Evolutionary conservation across 1,284 basidiomycete genomes (phyloP).

Genomic region (Boletus austroedulis): DNA sequence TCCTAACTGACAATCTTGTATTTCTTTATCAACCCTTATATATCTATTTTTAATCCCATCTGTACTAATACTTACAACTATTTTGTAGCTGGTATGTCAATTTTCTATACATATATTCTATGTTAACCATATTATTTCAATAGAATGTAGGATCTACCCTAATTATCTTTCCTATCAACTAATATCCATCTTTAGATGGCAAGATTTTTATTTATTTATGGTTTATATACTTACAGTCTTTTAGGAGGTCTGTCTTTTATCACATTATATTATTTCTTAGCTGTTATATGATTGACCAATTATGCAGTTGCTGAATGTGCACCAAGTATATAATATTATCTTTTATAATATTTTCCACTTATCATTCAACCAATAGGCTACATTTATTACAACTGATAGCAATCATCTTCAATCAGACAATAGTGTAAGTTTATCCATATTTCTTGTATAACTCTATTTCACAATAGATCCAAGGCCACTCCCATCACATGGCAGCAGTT

Average conservation of each 20-base stretch:
- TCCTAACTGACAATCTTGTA: no score
- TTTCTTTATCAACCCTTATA: no score
- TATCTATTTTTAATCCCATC: no score
- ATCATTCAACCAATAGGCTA: not conserved
- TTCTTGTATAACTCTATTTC: not conserved
- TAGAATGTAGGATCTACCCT: no score
- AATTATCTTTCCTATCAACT: no score
- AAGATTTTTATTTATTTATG: not conserved
- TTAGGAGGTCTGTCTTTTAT: not conserved
- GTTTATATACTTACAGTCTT: not conserved
- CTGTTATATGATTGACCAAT: not conserved
- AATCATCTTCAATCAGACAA: not conserved
- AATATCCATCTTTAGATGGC: no score
- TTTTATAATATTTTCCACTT: not conserved
- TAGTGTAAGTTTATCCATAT: not conserved
- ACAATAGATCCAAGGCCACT: not conserved
- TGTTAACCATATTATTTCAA: no score
- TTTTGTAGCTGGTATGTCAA: no score
- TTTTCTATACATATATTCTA: no score
- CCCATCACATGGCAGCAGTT: not conserved
- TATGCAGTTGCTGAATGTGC: not conserved
- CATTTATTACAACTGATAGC: not conserved
- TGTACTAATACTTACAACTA: no score
- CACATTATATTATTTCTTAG: not conserved
- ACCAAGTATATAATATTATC: not conserved